Base-by-base conservation (phyloP, 176 grass and related monocot species). In the Miscanthus lutarioriparius region DNA sequence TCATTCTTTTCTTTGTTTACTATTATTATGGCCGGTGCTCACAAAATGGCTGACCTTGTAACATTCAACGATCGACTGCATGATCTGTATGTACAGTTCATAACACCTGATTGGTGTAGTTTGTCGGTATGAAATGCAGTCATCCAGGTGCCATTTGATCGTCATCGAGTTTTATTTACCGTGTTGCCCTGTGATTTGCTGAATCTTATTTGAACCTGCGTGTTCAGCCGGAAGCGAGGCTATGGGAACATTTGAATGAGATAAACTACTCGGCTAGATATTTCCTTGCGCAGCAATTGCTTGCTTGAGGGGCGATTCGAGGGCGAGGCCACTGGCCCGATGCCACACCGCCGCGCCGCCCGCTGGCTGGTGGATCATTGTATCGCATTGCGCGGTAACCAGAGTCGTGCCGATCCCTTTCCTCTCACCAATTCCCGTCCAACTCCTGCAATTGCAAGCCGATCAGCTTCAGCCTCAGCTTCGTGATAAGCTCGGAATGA, bases 31-130 rank as follows among this genome's bases (percentile, higher is more conserved):
- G 22, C 9, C 3, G 49, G 48, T 53, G 48, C 7, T 59, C 25
- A 16, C 5, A 35, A 20, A 82, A 35, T 26, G 37, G 71, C 67
- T 47, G 78, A 62, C 79, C 70, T 70, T 76, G 63, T 76, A 82
- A 76, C 17, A 68, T 70, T 33, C 16, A 59, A n/a, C 14, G 19
- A 48, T 61, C 35, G 10, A 20, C 72, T 32, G 19, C 79, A 61
- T 62, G 63, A 16, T 32, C 49, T 84, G 19, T 75, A 49, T 82
- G 25, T 75, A 75, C 44, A 87, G 70, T 81, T 4, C 41, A 43
- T 33, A 61, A 41, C 47, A 7, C 1, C 36, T 15, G 14, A 35
- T 16, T 27, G 65, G 17, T 53, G 54, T 7, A 27, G 47, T 33
- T 75, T n/a, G n/a, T 56, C 30, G 33, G 32, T 63, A 62, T 61